These are phyloP conservation scores for Hypomyces rosellus DNA, from an alignment of 2,329 filamentous ascomycete species.

Conservation along the genomic window DNA sequence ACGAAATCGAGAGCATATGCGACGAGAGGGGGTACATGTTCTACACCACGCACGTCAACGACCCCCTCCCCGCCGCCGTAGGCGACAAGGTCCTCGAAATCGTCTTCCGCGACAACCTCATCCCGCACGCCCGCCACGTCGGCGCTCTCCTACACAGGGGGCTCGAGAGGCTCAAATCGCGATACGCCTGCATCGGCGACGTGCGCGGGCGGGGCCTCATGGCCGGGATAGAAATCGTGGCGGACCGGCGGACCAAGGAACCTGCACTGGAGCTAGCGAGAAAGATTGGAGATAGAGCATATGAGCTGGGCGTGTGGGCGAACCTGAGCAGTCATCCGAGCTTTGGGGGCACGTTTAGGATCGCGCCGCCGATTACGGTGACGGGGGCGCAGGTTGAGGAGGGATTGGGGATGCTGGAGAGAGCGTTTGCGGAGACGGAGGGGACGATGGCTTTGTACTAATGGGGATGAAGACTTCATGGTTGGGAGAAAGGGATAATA, in stretches of 20 bases:
- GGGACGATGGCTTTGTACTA: constrained; percentile 26
- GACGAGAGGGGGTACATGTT: constrained; percentile 46
- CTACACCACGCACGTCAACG: constrained; percentile 57
- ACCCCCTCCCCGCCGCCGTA: constrained; percentile 53
- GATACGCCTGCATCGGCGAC: constrained; percentile 57
- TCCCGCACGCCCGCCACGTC: constrained; percentile 35
- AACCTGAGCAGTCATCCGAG: constrained; percentile 49
- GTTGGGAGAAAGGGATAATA: no score
- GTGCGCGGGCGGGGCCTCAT: constrained; percentile 54
- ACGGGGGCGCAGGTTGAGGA: constrained; percentile 42
- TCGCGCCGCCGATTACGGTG: constrained; percentile 56
- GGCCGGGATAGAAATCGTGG: constrained; percentile 53
- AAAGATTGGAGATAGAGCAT: constrained; percentile 40
- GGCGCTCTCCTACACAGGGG: constrained; percentile 42
- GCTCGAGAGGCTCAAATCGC: constrained; percentile 37
- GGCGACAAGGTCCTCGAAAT: constrained; percentile 57
- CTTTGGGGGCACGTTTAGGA: constrained; percentile 51
- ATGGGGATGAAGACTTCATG: no score
- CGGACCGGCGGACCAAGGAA: constrained; percentile 40
- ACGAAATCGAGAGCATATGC: constrained; percentile 44
- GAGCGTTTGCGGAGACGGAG: constrained; percentile 39
- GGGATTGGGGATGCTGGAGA: constrained; percentile 50
- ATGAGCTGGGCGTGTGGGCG: constrained; percentile 48
- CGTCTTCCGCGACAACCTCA: constrained; percentile 49
- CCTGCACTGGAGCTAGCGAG: constrained; percentile 42